Percentiles rank a stretch among this genome's conserved stretches.
phyloP scores from a whole-genome alignment of 2,329 filamentous ascomycete genomes.

The Scedosporium dehoogii region DNA sequence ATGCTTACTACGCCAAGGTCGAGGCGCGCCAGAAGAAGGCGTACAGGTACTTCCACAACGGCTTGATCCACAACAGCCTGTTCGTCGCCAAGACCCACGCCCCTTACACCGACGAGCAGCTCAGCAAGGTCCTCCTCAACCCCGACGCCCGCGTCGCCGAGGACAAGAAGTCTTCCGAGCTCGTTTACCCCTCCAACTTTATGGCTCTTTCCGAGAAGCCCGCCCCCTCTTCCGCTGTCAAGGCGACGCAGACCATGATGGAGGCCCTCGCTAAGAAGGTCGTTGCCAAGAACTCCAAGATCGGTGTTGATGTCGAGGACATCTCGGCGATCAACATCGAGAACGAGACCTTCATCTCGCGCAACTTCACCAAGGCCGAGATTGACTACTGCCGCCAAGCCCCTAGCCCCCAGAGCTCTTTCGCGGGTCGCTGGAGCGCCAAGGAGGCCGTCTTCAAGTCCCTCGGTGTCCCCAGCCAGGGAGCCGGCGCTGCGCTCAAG shows the following conservation, averaged over 20 bases:
- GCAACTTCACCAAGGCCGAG: constrained; percentile 84
- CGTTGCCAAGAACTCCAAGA: constrained; percentile 39
- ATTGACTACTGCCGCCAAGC: constrained; percentile 78
- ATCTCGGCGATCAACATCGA: constrained; percentile 81
- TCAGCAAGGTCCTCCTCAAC: constrained; percentile 84
- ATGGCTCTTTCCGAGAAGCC: constrained; percentile 55
- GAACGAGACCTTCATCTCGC: constrained; percentile 87
- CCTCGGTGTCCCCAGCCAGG: constrained; percentile 75
- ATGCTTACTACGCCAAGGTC: constrained; percentile 77
- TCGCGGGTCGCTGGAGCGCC: constrained; percentile 90
- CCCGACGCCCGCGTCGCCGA: constrained; percentile 75
- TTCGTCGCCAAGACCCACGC: constrained; percentile 92
- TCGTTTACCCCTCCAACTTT: constrained; percentile 62
- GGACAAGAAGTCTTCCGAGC: constrained; percentile 78
- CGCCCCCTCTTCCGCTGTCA: constrained; percentile 34
- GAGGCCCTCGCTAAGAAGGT: constrained; percentile 63
- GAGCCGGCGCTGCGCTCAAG: constrained; percentile 79
- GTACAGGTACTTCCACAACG: constrained; percentile 97
- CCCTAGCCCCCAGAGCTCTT: constrained; percentile 74
- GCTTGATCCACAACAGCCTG: constrained; percentile 93
- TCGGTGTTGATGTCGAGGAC: constrained; percentile 91
- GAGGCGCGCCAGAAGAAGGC: constrained; percentile 95
- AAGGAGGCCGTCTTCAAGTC: constrained; percentile 99
- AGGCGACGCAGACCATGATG: constrained; percentile 64
- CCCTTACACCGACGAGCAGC: constrained; percentile 82